Base-by-base conservation (phyloP, 2,329 filamentous ascomycete genomes). In the Biscogniauxia mediterranea region DNA sequence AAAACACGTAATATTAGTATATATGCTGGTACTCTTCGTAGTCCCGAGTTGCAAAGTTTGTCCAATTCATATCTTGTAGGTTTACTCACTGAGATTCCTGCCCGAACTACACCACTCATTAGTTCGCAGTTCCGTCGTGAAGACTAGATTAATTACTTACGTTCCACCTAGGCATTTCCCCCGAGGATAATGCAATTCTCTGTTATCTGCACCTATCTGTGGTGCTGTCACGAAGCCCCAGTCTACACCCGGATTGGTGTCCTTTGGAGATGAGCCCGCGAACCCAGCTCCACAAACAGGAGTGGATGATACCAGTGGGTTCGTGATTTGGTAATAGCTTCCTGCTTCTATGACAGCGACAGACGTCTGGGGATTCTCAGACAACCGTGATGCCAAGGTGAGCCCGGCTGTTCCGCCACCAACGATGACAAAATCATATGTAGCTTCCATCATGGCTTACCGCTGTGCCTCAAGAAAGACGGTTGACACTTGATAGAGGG, bases 301-400 rank as follows among this genome's bases (percentile, higher is more conserved):
- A 56, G 51, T 59, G 9, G 56, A 56, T 11, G 56, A 57, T 1
- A 59, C 2, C 9, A 59, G 28, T 9, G 42, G 60, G 17, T 49
- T 57, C 3, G 1, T 21, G 11, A 62, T 59, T 11, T 62, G 57
- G 38, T 62, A 59, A 52, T 57, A 62, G 38, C 5, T 55, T 1
- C 60, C 60, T 2, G 60, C 57, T 19, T 62, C 57, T 25, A 62
- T 25, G 7, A 62, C 60, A 23, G 54, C 60, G 15, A 62, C 60
- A 1, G 60, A 59, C 3, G 26, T 21, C 3, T 26, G n/a, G 7
- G 53, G 28, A 11, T 57, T 46, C 49, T 59, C 57, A 32, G 60
- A 55, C 1, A 59, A 54, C 7, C 57, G 57, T 1, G 57, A 53
- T 8, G 57, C 57, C 5, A 62, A n/a, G 5, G 57, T 55, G 21